Percentiles rank a stretch among this genome's conserved stretches.
phyloP scores from a whole-genome alignment of 805 yeast genomes.

The Saitoella complicata region DNA sequence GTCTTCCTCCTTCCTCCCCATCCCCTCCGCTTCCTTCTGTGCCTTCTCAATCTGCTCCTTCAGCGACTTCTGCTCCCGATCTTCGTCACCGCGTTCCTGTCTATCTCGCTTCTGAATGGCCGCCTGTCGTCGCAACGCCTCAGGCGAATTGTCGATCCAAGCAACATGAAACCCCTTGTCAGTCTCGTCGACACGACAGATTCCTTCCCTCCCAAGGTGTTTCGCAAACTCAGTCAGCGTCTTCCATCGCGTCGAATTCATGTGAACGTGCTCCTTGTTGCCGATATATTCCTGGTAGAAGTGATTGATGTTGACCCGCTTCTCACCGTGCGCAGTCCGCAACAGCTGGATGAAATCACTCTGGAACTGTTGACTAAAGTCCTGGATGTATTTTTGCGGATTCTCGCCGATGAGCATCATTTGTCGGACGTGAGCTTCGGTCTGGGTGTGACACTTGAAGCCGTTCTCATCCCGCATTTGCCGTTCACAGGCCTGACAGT shows the following conservation, averaged over 20 bases:
- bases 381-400: slow-evolving; percentile 29
- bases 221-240: slow-evolving; percentile 53
- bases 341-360: slow-evolving; percentile 48
- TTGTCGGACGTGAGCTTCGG: slow-evolving; percentile 59
- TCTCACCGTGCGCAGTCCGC: slow-evolving; percentile 62
- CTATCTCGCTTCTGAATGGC: slow-evolving; percentile 24
- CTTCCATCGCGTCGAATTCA: slow-evolving; percentile 76
- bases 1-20: neutral
- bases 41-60: slow-evolving; percentile 39
- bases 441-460: slow-evolving; percentile 69
- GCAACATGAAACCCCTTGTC: slow-evolving; percentile 30
- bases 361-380: slow-evolving; percentile 45
- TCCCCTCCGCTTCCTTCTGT: slow-evolving; percentile 9
- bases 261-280: slow-evolving; percentile 71
- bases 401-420: slow-evolving; percentile 33
- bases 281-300: slow-evolving; percentile 81
- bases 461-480: slow-evolving; percentile 97
- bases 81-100: slow-evolving; percentile 30
- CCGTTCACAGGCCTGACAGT: slow-evolving; percentile 76
- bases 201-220: slow-evolving; percentile 39
- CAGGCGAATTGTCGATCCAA: slow-evolving; percentile 41
- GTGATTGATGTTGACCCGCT: slow-evolving; percentile 59
- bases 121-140: slow-evolving; percentile 28
- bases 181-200: slow-evolving; percentile 32
- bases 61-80: slow-evolving; percentile 27